Percentiles rank a stretch among this genome's conserved stretches.
Evolutionary conservation across 2,329 filamentous ascomycete genomes (phyloP).

Genomic region (Basipetospora chlamydospora): DNA sequence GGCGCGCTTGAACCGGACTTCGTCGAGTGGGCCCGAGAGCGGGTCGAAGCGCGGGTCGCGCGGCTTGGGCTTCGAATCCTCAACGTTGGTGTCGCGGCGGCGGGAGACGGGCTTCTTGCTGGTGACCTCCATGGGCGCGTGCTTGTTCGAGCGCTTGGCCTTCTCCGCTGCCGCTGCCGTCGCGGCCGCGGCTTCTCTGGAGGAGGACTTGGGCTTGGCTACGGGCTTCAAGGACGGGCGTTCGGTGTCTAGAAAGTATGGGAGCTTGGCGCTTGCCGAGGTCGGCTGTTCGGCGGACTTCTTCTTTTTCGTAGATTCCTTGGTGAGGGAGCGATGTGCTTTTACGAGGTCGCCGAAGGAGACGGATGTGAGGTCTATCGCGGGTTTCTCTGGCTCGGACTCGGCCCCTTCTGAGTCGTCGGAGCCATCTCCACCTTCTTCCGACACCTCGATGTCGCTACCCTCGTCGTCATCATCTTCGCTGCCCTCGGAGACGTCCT

Average conservation of each 20-base stretch:
- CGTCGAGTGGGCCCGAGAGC: conserved; percentile 35
- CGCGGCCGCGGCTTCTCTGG: conserved; percentile 19
- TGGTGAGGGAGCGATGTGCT: conserved; percentile 55
- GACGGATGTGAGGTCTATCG: conserved; percentile 40
- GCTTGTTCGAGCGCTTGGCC: conserved; percentile 40
- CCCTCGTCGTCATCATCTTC: conserved; percentile 17
- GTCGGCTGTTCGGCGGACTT: conserved; percentile 14
- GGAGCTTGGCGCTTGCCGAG: conserved; percentile 12
- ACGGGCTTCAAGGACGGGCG: too few species aligned
- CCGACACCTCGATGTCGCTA: conserved; percentile 16
- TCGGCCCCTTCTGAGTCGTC: conserved; percentile 12
- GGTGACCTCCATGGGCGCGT: conserved; percentile 72
- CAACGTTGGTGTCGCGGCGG: conserved; percentile 53
- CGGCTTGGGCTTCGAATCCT: conserved; percentile 32
- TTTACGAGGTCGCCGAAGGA: conserved; percentile 85
- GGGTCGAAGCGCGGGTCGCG: conserved; percentile 86
- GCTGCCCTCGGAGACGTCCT: conserved; percentile 9
- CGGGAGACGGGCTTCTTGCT: conserved; percentile 75
- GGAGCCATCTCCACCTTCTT: conserved; percentile 15
- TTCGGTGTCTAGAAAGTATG: too few species aligned
- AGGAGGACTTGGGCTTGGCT: too few species aligned
- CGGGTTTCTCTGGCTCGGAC: conserved; percentile 17
- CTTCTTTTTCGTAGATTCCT: conserved; percentile 14
- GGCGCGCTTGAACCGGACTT: conserved; percentile 47
- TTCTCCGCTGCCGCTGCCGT: too few species aligned